Evolutionary conservation across 176 grass and related monocot species (phyloP), one percentile per base, ranked within the genome.

Genomic region (Ensete glaucum): DNA sequence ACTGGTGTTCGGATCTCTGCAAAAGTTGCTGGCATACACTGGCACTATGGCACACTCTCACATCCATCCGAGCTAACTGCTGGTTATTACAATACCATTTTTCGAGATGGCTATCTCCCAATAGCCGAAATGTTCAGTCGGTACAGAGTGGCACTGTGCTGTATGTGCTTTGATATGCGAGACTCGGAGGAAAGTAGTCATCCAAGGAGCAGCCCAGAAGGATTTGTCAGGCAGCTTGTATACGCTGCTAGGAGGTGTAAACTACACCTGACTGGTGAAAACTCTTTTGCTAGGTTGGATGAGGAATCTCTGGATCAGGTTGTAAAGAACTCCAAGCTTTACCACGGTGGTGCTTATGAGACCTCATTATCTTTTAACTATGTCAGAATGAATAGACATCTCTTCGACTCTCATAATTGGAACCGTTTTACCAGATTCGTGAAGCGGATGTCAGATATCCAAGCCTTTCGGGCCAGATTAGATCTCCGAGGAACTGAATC

Each of bases 281-380:
- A 92, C 62, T 78, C 87, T 7, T 20, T 75, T 27, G 54, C 70
- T 1, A 86, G 77, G 74, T 67, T 92, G 27, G 86, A 92, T 49
- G 90, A 92, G 20, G 64, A 73, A 7, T 92, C 84, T 3, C 22
- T 92, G 63, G 85, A 74, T 76, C 90, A 92, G 73, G 90, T 92
- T 2, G 80, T 87, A 71, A 78, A 83, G 79, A 92, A 84, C 57
- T 89, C 87, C 48, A 86, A 74, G 77, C 78, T 89, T 58, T 92
- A 92, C 80, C 85, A 84, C 9, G 64, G 82, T 26, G 76, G 86
- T 54, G 79, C 63, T 62, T 84, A 82, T 15, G 84, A 78, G 57
- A 43, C 86, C 19, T 85, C 90, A 26, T 85, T 92, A 59, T 92
- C 86, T 52, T 92, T 92, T 73, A 92, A 92, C 76, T 92, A 92